A percentile compares a stretch with the other conserved stretches of the same genome.
Conservation (phyloP, 192 early-diverging fungal genomes). For the Chytriomyces sp. region DNA sequence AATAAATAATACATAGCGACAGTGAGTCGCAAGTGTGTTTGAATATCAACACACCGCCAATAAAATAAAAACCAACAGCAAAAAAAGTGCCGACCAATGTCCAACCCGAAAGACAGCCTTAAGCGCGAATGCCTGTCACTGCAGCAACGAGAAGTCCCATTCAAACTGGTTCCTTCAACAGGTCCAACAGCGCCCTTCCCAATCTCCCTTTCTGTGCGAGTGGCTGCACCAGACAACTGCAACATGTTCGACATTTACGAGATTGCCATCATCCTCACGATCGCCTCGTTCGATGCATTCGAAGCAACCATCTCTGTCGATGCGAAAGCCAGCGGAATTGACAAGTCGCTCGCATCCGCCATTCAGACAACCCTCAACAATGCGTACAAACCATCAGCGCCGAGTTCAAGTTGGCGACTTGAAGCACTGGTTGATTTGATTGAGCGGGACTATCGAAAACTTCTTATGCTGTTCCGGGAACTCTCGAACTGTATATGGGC, state of each 20-base stretch:
- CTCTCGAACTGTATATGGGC: slow-evolving; percentile 1
- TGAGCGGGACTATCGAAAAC: not conserved
- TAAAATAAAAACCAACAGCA: no score
- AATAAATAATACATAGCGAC: no score
- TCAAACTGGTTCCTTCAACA: not conserved
- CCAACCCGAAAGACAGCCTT: not conserved
- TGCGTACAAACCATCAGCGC: no score
- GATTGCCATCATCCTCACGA: not conserved
- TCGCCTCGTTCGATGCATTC: not conserved
- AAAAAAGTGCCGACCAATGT: no score
- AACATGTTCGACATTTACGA: not conserved
- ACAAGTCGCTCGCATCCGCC: not conserved
- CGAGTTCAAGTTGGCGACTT: not conserved
- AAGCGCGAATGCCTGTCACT: not conserved
- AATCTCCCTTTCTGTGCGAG: not conserved
- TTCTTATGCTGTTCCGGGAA: not conserved
- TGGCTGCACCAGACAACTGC: not conserved
- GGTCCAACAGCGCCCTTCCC: not conserved
- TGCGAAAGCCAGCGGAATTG: not conserved
- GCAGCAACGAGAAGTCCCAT: not conserved
- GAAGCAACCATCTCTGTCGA: not conserved
- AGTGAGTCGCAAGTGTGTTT: no score
- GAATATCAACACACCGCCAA: no score
- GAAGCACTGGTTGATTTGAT: not conserved
- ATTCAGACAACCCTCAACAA: not conserved